Evolutionary conservation across 2,329 filamentous ascomycete species (phyloP), one percentile per base, ranked within the genome.

Genomic region (Fusarium kyushuense): DNA sequence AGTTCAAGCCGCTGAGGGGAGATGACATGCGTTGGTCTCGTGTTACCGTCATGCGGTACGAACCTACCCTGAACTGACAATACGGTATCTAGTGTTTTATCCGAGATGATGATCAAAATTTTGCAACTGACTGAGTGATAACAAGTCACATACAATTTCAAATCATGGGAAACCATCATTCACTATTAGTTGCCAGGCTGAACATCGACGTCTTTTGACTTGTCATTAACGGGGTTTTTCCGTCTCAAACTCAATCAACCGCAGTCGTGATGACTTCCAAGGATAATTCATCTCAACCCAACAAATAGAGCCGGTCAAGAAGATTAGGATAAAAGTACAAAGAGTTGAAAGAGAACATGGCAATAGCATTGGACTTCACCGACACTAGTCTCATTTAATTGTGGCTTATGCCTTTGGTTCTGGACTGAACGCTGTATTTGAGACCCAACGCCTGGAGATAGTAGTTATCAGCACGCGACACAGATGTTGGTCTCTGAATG

Each of bases 291-390:
- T 38, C 40, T 36, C 6, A 32, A 45, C 42, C 33, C 29, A 38
- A 63, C 29, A 46, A 58, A 52, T 40, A 46, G 52, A 63, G 43
- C 43, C n/a, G n/a, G n/a, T n/a, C n/a, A n/a, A n/a, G n/a, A n/a
- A n/a, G n/a, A n/a, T n/a, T n/a, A n/a, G n/a, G n/a, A n/a, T n/a
- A n/a, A n/a, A n/a, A n/a, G n/a, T n/a, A n/a, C n/a, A 42, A 46
- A 19, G 36, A 29, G 30, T 11, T 16, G 32, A 33, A 23, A 21
- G 21, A 48, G 29, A 30, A 36, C n/a, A 41, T 62, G 47, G 47
- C 35, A 61, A 41, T 25, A 46, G 40, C 33, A 61, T 47, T 60
- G 21, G 42, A 61, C 32, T 59, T 33, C 43, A 58, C 36, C 14
- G 38, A 59, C 54, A 33, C 36, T 57, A 29, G 58, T 27, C 38